phyloP scores from a whole-genome alignment of 176 grass and related monocot species.

The Saccharum officinarum region DNA sequence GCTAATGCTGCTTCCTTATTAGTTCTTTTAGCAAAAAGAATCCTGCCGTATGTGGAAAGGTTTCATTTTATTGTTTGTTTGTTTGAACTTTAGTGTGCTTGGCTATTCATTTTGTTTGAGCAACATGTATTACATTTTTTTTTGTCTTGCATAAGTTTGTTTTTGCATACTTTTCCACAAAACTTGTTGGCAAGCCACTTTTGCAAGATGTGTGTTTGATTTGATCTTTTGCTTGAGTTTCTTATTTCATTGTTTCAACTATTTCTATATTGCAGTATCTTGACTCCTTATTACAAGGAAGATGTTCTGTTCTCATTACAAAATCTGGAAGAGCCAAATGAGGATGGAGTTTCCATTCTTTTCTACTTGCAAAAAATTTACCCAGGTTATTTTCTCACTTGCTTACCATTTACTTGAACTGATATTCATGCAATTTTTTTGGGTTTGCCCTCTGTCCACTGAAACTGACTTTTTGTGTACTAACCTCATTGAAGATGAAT shows the following conservation, averaged over 20 bases:
- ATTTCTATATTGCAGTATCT: conserved; percentile 59
- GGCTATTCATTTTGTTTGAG: conserved; percentile 13
- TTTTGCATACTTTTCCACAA: background rate
- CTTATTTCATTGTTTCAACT: conserved; percentile 14
- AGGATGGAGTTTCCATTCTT: conserved; percentile 97
- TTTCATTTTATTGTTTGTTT: conserved; percentile 9
- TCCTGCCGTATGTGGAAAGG: background rate
- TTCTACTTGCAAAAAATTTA: conserved; percentile 99
- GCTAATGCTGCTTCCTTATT: background rate
- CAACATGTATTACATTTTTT: background rate
- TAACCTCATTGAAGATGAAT: conserved; percentile 66
- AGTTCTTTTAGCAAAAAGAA: background rate
- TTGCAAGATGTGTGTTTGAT: conserved; percentile 13
- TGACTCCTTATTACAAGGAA: conserved; percentile 96
- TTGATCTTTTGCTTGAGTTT: conserved; percentile 1
- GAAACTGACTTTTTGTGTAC: conserved; percentile 22
- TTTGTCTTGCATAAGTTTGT: background rate
- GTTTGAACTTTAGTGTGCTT: background rate
- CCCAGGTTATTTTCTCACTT: conserved; percentile 62
- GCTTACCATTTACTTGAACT: conserved; percentile 11
- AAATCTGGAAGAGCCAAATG: conserved; percentile 72
- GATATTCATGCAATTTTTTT: background rate
- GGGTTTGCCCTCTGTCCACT: background rate
- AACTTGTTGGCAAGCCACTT: background rate
- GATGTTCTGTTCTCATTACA: conserved; percentile 92